These are phyloP conservation scores for Sugiyamaella chiloensis DNA, from an alignment of 805 yeast species.

Conservation along the genomic window DNA sequence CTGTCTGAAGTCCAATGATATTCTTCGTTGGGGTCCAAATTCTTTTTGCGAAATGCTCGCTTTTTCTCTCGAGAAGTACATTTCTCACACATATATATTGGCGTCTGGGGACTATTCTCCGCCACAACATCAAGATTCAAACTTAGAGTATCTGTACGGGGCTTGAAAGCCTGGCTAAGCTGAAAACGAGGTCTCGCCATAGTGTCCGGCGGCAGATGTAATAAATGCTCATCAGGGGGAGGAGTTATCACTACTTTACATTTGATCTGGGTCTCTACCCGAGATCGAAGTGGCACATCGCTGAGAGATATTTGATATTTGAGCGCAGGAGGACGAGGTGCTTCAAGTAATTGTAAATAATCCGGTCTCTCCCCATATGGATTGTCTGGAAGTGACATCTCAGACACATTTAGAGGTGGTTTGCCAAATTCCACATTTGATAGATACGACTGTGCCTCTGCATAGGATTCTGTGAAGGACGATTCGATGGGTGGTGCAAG, in stretches of 20 bases:
- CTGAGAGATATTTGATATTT: constrained; percentile 20
- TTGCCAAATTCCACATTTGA: constrained; percentile 55
- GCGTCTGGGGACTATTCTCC: constrained; percentile 38
- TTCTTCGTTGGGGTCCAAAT: constrained; percentile 65
- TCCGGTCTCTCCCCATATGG: background rate
- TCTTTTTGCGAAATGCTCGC: constrained; percentile 88
- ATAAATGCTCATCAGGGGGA: constrained; percentile 65
- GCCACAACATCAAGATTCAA: constrained; percentile 79
- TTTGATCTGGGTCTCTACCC: constrained; percentile 96
- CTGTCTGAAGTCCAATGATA: constrained; percentile 75
- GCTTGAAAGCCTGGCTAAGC: constrained; percentile 38
- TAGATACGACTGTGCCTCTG: constrained; percentile 47
- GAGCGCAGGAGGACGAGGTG: constrained; percentile 3
- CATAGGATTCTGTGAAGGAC: too few relatives aligned
- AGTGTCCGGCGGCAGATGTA: constrained; percentile 83
- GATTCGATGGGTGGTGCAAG: too few relatives aligned
- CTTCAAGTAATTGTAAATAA: constrained; percentile 1
- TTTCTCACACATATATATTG: constrained; percentile 76
- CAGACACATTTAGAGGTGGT: background rate
- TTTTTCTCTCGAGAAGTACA: constrained; percentile 92
- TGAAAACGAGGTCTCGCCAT: constrained; percentile 84
- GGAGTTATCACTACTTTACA: constrained; percentile 66
- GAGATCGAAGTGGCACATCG: constrained; percentile 72
- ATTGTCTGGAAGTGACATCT: background rate
- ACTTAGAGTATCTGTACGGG: constrained; percentile 31